phyloP scores from a whole-genome alignment of 1,284 basidiomycete genomes.

The Apiotrichum akiyoshidainum region DNA sequence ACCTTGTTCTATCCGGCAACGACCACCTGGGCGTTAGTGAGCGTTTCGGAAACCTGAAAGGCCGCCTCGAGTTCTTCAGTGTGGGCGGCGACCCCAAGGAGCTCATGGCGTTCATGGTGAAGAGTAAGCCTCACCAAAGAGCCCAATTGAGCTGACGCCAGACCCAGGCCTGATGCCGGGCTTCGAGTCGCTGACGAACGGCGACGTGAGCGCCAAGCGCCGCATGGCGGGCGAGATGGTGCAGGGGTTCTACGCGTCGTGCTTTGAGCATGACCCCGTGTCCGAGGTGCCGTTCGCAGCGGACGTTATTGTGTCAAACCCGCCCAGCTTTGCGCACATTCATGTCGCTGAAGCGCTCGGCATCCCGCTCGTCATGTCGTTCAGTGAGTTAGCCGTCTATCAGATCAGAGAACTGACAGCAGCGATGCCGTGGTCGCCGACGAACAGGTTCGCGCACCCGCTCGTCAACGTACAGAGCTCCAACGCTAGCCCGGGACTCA shows the following conservation, averaged over 20 bases:
- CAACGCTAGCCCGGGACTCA: conserved; percentile 51
- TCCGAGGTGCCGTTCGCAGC: conserved; percentile 57
- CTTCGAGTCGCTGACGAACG: conserved; percentile 37
- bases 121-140: conserved; percentile 35
- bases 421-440: conserved; percentile 66
- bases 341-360: conserved; percentile 64
- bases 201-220: conserved; percentile 36
- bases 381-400: conserved; percentile 38
- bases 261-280: conserved; percentile 45
- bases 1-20: conserved; percentile 57
- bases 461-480: conserved; percentile 57
- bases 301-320: conserved; percentile 64
- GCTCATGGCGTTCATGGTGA: conserved; percentile 50
- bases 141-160: conserved; percentile 13
- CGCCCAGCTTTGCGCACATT: conserved; percentile 62
- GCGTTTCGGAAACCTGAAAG: conserved; percentile 36
- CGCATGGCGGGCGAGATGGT: conserved; percentile 54
- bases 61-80: conserved; percentile 49
- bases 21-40: conserved; percentile 51
- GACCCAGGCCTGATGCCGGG: conserved; percentile 46
- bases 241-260: conserved; percentile 56
- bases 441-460: conserved; percentile 62
- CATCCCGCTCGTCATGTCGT: conserved; percentile 59
- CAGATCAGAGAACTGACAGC: too few relatives aligned
- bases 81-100: conserved; percentile 45